Evolutionary conservation across 73 alveolate genomes (phyloP), one percentile per base, ranked within the genome.

Genomic region (Uronychia setigera): DNA sequence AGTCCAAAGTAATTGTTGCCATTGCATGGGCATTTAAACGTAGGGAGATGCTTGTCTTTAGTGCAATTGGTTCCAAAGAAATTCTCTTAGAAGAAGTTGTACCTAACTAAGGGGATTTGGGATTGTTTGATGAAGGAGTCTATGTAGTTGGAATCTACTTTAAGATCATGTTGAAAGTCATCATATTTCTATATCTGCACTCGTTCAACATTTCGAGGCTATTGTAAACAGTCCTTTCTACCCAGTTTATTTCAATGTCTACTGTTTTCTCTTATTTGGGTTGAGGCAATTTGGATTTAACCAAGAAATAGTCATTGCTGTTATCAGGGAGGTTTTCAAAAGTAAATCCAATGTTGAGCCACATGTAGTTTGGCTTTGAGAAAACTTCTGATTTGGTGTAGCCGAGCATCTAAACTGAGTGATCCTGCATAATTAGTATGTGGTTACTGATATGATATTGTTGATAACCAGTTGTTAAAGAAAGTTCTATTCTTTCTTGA

Each of bases 11-110:
- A n/a, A n/a, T n/a, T n/a, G n/a, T 46, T 46, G 67, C 81, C 81
- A 29, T 32, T 32, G 32, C 81, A 76, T 9, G 81, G 81, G 32
- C 81, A 76, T 26, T 26, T 76, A 11, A 46, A 46, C 67, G 19
- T 46, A 11, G 5, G 5, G 67, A 19, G 5, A 11, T 46, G n/a
- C n/a, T 46, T 46, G 5, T 46, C n/a, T 5, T 11, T 11, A 11
- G 5, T 5, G 67, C 67, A 46, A 46, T 46, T 46, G 5, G 67
- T 46, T 19, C 67, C 67, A 19, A 46, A 46, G 19, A 46, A 46
- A 19, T 5, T 46, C 5, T 46, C 67, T 19, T 46, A 11, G 67
- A 46, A 46, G 67, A 11, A 46, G 67, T 5, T 11, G 19, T 46
- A 46, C 5, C 67, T 5, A 11, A 11, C 67, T 11, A 46, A 11